These are phyloP conservation scores for Bipolaris zeicola DNA, from an alignment of 2,329 filamentous ascomycete genomes.

Conservation along the genomic window DNA sequence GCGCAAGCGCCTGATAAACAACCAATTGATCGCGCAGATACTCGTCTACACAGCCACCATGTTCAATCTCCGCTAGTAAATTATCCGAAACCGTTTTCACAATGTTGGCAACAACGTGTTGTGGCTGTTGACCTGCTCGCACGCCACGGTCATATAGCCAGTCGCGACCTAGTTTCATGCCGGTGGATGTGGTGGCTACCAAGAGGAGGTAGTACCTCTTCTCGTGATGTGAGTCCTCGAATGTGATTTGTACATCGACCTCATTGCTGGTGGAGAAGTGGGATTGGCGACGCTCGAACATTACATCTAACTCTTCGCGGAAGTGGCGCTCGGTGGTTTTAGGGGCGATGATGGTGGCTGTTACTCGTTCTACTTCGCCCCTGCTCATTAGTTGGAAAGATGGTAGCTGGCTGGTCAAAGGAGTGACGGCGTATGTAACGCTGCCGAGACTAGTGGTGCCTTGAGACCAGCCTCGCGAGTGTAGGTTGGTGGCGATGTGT, in stretches of 20 bases:
- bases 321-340: slow-evolving; percentile 37
- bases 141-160: slow-evolving; percentile 52
- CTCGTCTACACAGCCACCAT: slow-evolving; percentile 59
- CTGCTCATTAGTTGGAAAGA: slow-evolving; percentile 45
- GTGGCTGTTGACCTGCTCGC: slow-evolving; percentile 24
- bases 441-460: slow-evolving; percentile 55
- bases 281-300: slow-evolving; percentile 25
- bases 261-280: slow-evolving; percentile 21
- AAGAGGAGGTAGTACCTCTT: slow-evolving; percentile 61
- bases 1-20: slow-evolving; percentile 63
- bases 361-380: slow-evolving; percentile 35
- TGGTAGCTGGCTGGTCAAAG: slow-evolving; percentile 43
- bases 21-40: slow-evolving; percentile 64
- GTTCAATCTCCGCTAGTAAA: slow-evolving; percentile 54
- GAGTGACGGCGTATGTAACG: slow-evolving; percentile 56
- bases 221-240: slow-evolving; percentile 52
- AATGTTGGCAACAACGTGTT: slow-evolving; percentile 43
- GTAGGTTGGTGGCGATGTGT: slow-evolving; percentile 49
- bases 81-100: slow-evolving; percentile 53
- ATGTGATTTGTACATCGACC: slow-evolving; percentile 27
- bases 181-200: slow-evolving; percentile 57
- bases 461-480: slow-evolving; percentile 60
- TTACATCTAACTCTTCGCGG: slow-evolving; percentile 30
- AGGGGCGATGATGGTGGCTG: slow-evolving; percentile 50
- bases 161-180: slow-evolving; percentile 59